Evolutionary conservation across 75 land plant genomes (phyloP), one percentile per base, ranked within the genome.

Genomic region (Selaginella tamariscina): DNA sequence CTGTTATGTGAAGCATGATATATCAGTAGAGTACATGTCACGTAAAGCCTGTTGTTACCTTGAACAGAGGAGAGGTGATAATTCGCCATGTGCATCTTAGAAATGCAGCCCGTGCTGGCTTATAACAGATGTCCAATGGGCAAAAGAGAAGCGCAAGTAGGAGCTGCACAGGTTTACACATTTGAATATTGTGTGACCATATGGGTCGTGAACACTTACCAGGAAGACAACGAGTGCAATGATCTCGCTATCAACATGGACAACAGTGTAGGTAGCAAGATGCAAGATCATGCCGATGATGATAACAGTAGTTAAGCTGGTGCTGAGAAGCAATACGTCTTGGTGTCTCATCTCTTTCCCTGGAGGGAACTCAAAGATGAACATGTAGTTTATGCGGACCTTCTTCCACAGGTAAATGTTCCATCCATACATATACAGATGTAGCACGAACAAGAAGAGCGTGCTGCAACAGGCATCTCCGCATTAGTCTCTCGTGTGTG

Each of bases 341-440:
- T 57, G 72, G 54, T 70, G 24, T 2, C 72, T 64, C 8, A 80
- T 23, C 68, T 69, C 71, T 56, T 66, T 68, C 30, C 72, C 54
- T 1, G 81, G 81, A 1, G 66, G 31, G 49, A 77, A 78, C 72
- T 80, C 76, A 56, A 80, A 78, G 54, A 80, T 80, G 67, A 78
- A 68, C 1, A 72, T 67, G 56, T 78, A 77, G 56, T 73, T 80
- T 60, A 80, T 78, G 64, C 82, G 81, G 0, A 39, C 31, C 28
- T 79, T 62, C 24, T 67, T 64, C 82, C 82, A 80, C 24, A 66
- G 11, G 32, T 71, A 78, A 11, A 80, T 71, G 67, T 80, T 80
- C 68, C 78, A 62, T 55, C 81, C 81, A 63, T 78, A 80, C 76
- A 80, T 73, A 67, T 80, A 80, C 68, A 73, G 31, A 62, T 80